These are phyloP conservation scores for Stachybotrys chlorohalonatus DNA, from an alignment of 2,329 filamentous ascomycete species.

Conservation along the genomic window DNA sequence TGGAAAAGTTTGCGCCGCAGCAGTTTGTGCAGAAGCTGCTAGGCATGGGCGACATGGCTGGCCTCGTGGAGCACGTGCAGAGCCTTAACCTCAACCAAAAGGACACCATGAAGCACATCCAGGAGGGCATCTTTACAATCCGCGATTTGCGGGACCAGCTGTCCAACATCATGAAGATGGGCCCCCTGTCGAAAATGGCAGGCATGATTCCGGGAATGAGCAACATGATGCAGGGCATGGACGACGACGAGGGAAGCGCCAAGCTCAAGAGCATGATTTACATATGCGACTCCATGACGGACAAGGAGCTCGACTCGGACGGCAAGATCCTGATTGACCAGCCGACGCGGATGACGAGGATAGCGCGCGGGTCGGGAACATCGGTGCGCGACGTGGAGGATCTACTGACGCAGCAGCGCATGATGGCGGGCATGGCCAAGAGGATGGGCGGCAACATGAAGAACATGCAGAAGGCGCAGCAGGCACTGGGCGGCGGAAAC, in stretches of 20 bases:
- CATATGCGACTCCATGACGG: conserved; percentile 97
- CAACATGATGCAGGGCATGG: conserved; percentile 90
- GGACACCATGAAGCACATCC: conserved; percentile 98
- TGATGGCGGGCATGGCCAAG: conserved; percentile 99
- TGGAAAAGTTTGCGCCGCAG: conserved; percentile 86
- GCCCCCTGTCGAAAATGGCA: conserved; percentile 91
- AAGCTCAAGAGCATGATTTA: conserved; percentile 98
- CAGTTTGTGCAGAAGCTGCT: conserved; percentile 90
- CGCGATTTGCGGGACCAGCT: conserved; percentile 92
- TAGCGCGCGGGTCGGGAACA: conserved; percentile 84
- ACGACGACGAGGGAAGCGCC: conserved; percentile 88
- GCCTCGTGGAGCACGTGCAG: conserved; percentile 93
- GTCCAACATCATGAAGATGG: conserved; percentile 99
- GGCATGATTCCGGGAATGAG: conserved; percentile 97
- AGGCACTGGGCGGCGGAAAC: conserved; percentile 82
- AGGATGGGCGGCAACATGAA: conserved; percentile 97
- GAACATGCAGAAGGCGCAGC: conserved; percentile 91
- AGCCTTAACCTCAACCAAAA: conserved; percentile 93
- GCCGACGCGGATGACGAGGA: conserved; percentile 83
- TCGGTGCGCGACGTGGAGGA: conserved; percentile 91
- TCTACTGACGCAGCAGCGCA: conserved; percentile 90
- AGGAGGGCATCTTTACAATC: conserved; percentile 91
- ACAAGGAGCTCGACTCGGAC: conserved; percentile 89
- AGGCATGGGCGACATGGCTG: conserved; percentile 95
- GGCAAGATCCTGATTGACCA: conserved; percentile 92